Base-by-base conservation (phyloP, 768 basidiomycete genomes). In the Macrocybe gigantea region DNA sequence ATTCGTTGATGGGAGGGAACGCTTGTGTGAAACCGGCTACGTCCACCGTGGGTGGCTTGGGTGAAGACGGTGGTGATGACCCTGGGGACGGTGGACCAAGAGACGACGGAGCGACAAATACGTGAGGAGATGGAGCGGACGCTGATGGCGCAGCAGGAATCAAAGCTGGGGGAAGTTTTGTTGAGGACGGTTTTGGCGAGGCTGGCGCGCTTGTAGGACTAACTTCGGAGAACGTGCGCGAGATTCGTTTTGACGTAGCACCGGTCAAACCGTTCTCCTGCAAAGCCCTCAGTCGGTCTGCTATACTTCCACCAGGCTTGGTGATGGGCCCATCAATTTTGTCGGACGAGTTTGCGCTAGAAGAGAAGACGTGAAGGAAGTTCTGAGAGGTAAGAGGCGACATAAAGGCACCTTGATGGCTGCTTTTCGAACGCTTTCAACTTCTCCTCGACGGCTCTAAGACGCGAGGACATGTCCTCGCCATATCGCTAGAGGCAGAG, bases 1-100 rank as follows among this genome's bases (percentile, higher is more conserved):
- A 65, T 59, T 89, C 85, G 57, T 86, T 80, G 55, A 91, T 85
- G 7, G 87, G 76, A 0, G 88, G 88, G 52, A 90, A 91, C n/a
- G 75, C 63, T 42, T 78, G 75, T 5, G 75, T 64, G 56, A 88
- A 88, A 33, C 80, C 81, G 6, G 75, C 67, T n/a, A 82, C 52
- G 35, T 73, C 65, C 43, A 61, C 59, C 41, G 49, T 59, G 40
- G 61, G 60, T 36, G 60, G 48, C 62, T 61, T 76, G 4, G 82
- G 80, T 7, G 82, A 83, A 2, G 84, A 81, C 10, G 85, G 81
- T 11, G 80, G 73, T 1, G 84, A 83, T 7, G 85, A 82, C 1
- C 78, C 72, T 3, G 87, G 88, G 1, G 88, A 88, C 4, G 88
- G 83, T 33, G 88, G 85, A 2, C 85, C 88, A 12, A 91, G 68